phyloP scores from a whole-genome alignment of 1,284 basidiomycete genomes.

The Pseudozyma tsukubaensis region DNA sequence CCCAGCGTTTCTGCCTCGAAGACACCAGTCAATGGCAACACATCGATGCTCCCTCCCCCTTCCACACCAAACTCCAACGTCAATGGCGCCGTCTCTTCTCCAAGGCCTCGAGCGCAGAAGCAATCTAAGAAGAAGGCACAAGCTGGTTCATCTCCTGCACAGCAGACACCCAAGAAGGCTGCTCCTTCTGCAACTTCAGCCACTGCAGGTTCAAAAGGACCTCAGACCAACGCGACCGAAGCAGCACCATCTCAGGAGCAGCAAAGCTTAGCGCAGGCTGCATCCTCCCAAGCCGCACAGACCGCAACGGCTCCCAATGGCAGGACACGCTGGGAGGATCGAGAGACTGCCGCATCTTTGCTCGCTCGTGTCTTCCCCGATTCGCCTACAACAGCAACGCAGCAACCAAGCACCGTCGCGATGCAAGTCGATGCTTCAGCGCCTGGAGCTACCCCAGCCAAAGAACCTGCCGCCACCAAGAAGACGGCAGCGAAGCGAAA shows the following conservation, averaged over 20 bases:
- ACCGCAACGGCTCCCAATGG: not conserved
- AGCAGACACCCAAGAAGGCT: not conserved
- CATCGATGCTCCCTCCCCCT: not conserved
- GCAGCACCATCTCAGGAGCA: not conserved
- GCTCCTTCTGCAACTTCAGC: not conserved
- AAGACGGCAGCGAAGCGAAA: constrained; percentile 25
- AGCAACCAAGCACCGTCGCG: not conserved
- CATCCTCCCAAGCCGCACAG: not conserved
- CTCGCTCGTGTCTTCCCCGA: constrained; percentile 6
- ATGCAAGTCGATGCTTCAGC: not conserved
- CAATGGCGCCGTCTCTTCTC: not conserved
- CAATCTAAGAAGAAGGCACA: not conserved
- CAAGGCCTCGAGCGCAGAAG: not conserved
- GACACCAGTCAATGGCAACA: constrained; percentile 5
- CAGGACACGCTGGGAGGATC: constrained; percentile 8
- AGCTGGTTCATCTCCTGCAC: not conserved
- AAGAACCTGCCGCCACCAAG: not conserved
- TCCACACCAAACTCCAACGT: not conserved
- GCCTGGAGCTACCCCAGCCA: not conserved
- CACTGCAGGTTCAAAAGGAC: not conserved
- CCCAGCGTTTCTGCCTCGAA: not conserved
- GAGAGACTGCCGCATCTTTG: constrained; percentile 5
- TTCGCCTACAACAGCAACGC: not conserved
- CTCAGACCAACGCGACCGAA: not conserved
- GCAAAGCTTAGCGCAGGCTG: constrained; percentile 1